A percentile compares a stretch with the other conserved stretches of the same genome.
phyloP scores from a whole-genome alignment of 768 basidiomycete species.

The Podaxis carcinomalis region DNA sequence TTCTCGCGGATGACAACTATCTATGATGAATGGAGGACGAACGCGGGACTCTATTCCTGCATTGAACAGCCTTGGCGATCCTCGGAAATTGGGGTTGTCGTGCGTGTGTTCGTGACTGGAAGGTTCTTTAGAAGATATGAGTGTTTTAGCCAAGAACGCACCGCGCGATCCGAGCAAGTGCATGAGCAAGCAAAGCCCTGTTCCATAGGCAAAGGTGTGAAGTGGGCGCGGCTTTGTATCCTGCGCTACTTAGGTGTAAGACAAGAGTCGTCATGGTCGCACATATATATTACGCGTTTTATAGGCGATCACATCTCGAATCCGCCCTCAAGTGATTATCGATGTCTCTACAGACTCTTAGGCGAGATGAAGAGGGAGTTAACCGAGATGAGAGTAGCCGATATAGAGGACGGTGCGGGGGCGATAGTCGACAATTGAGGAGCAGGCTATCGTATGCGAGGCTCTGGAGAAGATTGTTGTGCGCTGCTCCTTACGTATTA shows the following conservation, averaged over 20 bases:
- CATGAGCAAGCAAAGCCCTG: neutral
- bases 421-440: neutral
- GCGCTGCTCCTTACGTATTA: neutral
- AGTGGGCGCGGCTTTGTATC: neutral
- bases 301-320: neutral
- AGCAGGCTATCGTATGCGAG: neutral
- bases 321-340: neutral
- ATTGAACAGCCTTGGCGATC: neutral
- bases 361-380: slow-evolving; percentile 1
- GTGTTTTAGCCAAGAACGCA: neutral
- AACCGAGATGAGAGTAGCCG: neutral
- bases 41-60: neutral
- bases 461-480: neutral
- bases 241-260: neutral
- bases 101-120: neutral
- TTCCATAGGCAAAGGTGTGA: neutral
- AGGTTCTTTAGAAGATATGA: neutral
- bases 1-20: neutral
- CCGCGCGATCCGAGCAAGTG: neutral
- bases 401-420: neutral
- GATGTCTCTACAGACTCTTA: neutral
- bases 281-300: neutral
- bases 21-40: neutral
- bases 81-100: neutral
- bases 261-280: neutral